A percentile compares a stretch with the other conserved stretches of the same genome.
These are phyloP conservation scores for Eucalyptus marginata DNA, from an alignment of 345 rosid genomes.

Conservation along the genomic window DNA sequence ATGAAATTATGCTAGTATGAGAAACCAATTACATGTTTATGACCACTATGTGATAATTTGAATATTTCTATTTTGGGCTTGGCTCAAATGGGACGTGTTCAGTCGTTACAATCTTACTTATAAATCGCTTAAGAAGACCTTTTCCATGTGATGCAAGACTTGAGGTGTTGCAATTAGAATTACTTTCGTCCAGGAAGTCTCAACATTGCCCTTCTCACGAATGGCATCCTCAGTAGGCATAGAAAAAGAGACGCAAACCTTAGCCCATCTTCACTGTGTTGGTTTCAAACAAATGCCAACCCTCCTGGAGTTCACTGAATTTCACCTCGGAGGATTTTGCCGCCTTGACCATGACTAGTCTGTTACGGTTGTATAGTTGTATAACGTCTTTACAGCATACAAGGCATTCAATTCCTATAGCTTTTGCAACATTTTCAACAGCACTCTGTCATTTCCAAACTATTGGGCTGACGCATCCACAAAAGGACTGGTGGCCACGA, in stretches of 20 bases:
- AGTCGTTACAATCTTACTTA: too few species aligned
- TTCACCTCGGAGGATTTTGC: neutral
- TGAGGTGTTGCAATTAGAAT: neutral
- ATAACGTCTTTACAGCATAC: neutral
- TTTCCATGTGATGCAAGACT: neutral
- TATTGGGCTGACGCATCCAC: neutral
- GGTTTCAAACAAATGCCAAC: neutral
- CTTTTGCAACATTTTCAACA: neutral
- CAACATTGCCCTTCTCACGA: neutral
- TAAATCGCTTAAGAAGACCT: too few species aligned
- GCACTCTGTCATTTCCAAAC: too few species aligned
- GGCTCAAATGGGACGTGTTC: neutral
- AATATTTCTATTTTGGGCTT: neutral
- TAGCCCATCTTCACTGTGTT: neutral
- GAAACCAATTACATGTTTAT: neutral
- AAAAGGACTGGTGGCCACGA: neutral
- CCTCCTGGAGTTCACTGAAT: neutral
- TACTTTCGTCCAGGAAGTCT: neutral
- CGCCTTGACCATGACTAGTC: neutral
- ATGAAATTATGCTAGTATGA: neutral
- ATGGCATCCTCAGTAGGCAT: neutral
- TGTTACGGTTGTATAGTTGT: neutral
- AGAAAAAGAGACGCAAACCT: neutral
- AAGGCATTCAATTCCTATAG: neutral
- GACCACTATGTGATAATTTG: neutral